phyloP scores from a whole-genome alignment of 2,329 filamentous ascomycete species.

The Cercospora sp. region DNA sequence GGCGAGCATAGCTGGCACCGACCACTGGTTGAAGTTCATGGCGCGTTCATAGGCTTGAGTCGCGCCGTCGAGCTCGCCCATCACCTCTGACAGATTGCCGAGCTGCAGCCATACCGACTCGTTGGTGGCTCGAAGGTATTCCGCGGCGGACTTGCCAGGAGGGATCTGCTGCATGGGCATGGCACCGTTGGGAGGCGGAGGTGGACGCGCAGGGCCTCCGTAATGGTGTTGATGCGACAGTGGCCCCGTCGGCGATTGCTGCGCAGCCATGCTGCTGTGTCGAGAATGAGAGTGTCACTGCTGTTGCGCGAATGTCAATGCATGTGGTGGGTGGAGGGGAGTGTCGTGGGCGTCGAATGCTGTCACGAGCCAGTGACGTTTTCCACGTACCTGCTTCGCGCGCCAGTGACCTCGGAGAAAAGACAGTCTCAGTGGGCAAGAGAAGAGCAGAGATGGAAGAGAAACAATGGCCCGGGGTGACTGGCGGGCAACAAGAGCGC shows the following conservation, averaged over 20 bases:
- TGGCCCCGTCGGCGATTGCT: slow-evolving; percentile 75
- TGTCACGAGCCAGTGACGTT: slow-evolving; percentile 10
- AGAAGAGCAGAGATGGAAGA: background rate
- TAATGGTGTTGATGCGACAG: slow-evolving; percentile 64
- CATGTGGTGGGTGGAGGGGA: background rate
- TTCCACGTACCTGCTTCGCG: slow-evolving; percentile 6
- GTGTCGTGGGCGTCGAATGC: background rate
- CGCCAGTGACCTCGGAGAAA: background rate
- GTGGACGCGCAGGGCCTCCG: slow-evolving; percentile 65
- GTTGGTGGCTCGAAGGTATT: slow-evolving; percentile 76
- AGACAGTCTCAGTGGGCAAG: background rate
- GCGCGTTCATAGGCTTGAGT: slow-evolving; percentile 89
- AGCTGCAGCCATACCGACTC: slow-evolving; percentile 91
- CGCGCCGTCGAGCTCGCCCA: slow-evolving; percentile 85
- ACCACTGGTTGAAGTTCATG: slow-evolving; percentile 82
- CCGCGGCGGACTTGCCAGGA: slow-evolving; percentile 65
- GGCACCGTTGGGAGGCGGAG: slow-evolving; percentile 57
- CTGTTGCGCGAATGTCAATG: background rate
- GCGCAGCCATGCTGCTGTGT: slow-evolving; percentile 44
- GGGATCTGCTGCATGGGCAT: slow-evolving; percentile 48
- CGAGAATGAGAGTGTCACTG: background rate
- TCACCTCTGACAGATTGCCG: slow-evolving; percentile 80
- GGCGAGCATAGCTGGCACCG: slow-evolving; percentile 86
- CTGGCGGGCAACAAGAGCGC: background rate
- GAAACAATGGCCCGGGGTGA: background rate